Evolutionary conservation across 2,329 filamentous ascomycete genomes (phyloP).

Genomic region (Pleomassaria siparia): DNA sequence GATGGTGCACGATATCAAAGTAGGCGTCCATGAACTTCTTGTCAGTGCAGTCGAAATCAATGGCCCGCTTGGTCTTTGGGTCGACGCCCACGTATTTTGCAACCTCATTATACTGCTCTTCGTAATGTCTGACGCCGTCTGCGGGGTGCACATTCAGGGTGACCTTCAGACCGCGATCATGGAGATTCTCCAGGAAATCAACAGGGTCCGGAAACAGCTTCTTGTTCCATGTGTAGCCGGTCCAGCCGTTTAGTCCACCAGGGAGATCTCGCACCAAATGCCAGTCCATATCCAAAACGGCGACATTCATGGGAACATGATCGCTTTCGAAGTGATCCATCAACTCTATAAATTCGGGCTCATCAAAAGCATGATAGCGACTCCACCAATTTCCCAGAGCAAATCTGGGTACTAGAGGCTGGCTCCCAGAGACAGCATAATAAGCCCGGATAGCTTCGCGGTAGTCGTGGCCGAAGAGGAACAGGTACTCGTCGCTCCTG

Average conservation of each 20-base stretch:
- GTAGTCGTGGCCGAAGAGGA: conserved; percentile 61
- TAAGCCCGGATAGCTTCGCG: conserved; percentile 56
- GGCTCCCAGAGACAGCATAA: conserved; percentile 58
- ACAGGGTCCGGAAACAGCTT: conserved; percentile 59
- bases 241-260: conserved; percentile 54
- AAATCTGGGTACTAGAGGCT: conserved; percentile 60
- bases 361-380: conserved; percentile 61
- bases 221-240: conserved; percentile 65
- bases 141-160: conserved; percentile 65
- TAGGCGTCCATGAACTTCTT: conserved; percentile 60
- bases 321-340: conserved; percentile 58
- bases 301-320: conserved; percentile 59
- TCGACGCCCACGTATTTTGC: conserved; percentile 56
- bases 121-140: conserved; percentile 58
- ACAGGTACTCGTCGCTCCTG: conserved; percentile 61
- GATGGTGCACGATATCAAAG: conserved; percentile 58
- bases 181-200: conserved; percentile 55
- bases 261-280: conserved; percentile 53
- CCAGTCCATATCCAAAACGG: conserved; percentile 69
- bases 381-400: conserved; percentile 68
- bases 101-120: conserved; percentile 59
- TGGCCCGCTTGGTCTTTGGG: conserved; percentile 52
- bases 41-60: conserved; percentile 59
- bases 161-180: conserved; percentile 54
- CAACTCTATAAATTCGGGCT: conserved; percentile 58